phyloP scores from a whole-genome alignment of 2,329 filamentous ascomycete genomes.

The Pezicula neosporulosa region DNA sequence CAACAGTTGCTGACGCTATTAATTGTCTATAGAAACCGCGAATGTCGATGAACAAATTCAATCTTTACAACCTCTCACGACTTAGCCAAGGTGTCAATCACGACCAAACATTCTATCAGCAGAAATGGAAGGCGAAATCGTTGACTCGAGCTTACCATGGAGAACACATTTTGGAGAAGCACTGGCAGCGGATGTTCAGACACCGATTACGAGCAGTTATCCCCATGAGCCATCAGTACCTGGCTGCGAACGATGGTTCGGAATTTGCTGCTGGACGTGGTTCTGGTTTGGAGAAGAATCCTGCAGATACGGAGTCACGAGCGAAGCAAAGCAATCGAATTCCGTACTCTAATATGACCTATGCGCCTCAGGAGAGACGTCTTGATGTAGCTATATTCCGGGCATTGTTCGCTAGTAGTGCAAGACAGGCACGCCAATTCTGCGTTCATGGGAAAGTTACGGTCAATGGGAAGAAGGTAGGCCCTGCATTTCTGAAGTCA shows the following conservation, averaged over 20 bases:
- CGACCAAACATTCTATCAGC: conserved; percentile 80
- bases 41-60: conserved; percentile 97
- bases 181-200: conserved; percentile 93
- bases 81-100: conserved; percentile 32
- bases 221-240: conserved; percentile 76
- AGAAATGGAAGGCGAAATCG: conserved; percentile 94
- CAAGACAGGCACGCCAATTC: conserved; percentile 89
- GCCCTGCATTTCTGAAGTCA: conserved; percentile 8
- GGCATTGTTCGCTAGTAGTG: conserved; percentile 89
- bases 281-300: conserved; percentile 48
- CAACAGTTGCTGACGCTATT: conserved; percentile 1
- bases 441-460: conserved; percentile 89
- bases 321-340: conserved; percentile 46
- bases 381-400: conserved; percentile 94
- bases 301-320: conserved; percentile 3
- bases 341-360: conserved; percentile 96
- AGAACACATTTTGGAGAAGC: conserved; percentile 87
- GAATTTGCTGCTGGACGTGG: conserved; percentile 81
- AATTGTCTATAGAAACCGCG: conserved; percentile 69
- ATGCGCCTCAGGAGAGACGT: conserved; percentile 84
- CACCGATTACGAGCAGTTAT: conserved; percentile 77
- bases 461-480: conserved; percentile 93
- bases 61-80: conserved; percentile 81
- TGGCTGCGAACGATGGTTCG: conserved; percentile 79
- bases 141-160: conserved; percentile 85